Evolutionary conservation across 306 rosid genomes (phyloP), one percentile per base, ranked within the genome.

Genomic region (Clitoria ternatea): DNA sequence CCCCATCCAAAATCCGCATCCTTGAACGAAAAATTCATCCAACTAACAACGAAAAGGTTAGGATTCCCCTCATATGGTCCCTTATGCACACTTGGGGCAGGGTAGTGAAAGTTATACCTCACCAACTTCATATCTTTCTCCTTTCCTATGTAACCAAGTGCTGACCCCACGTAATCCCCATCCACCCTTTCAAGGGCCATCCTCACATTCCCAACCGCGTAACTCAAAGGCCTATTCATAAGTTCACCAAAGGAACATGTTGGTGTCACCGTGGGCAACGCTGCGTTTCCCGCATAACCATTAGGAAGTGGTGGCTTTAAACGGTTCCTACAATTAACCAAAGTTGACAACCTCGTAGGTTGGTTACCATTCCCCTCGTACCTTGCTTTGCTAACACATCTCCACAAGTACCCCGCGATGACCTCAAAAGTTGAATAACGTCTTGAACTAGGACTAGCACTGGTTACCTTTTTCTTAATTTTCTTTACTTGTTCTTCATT

Each of bases 1-100:
- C 82, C 80, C 69, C 70, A 80, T 7, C 87, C 85, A 56, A 83
- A 80, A 69, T 80, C 65, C 0, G 76, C 49, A 1, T 63, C 76
- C 4, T 39, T 33, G 4, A 4, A 55, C 0, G 80, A 36, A 27
- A 83, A 80, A 52, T 83, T 80, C 75, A 83, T 80, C 87, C 83
- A 82, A 20, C 86, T 79, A 0, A 72, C 66, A 22, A 75, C 69
- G 45, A 71, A 66, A 39, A 82, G 23, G 17, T 82, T 79, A 0
- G 83, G 66, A 7, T 79, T 82, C 18, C 81, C 81, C 6, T 19
- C 50, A n/a, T 0, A 66, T 0, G 27, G 13, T 17, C 67, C 80
- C 8, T 56, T 0, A 22, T 9, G 6, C 4, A 72, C 76, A 22
- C 61, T 42, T 11, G 12, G 8, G 0, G 48, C 37, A 6, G 85